Evolutionary conservation across 129 eudicot genomes (phyloP), one percentile per base, ranked within the genome.

Genomic region (Heracleum sosnowskyi): DNA sequence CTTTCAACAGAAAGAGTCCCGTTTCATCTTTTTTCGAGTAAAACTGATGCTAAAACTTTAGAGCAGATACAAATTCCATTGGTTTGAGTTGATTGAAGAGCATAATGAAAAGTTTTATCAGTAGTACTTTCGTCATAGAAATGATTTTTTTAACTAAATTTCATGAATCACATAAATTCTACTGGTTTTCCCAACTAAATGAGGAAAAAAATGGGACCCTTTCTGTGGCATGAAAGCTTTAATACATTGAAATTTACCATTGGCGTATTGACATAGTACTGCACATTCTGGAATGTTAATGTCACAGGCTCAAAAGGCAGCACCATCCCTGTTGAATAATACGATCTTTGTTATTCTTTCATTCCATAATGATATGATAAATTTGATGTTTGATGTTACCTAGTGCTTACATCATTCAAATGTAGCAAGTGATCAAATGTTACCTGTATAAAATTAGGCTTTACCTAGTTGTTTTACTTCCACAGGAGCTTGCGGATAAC

Each of bases 271-370:
- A 71, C 75, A 39, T 36, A 71, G 24, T 71, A 71, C 28, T 71
- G 29, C 42, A 71, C 75, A 71, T 71, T 71, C 47, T 36, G 31
- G 17, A 71, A 71, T 36, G 75, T 71, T 71, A 71, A 39, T 71
- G 75, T 39, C 46, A 71, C 42, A 24, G 75, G 75, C 75, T 71
- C 49, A 37, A 71, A 71, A 71, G 75, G 75, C 26, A 71, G 39
- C 11, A 24, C 79, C 79, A 76, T 76, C 53, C 46, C 79, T 46
- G 63, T 29, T 47, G 39, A 11, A 75, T 17, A 31, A 49, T 24
- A 42, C 4, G 2, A 47, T 74, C 22, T 45, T 36, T 75, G 68
- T 46, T 55, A 71, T 26, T 26, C 35, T 62, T 62, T 1, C 18
- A 62, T 62, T 62, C 11, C 69, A 26, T 29, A 62, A 26, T 7